phyloP scores from a whole-genome alignment of 768 basidiomycete genomes.

The Pulveroboletus sp. region DNA sequence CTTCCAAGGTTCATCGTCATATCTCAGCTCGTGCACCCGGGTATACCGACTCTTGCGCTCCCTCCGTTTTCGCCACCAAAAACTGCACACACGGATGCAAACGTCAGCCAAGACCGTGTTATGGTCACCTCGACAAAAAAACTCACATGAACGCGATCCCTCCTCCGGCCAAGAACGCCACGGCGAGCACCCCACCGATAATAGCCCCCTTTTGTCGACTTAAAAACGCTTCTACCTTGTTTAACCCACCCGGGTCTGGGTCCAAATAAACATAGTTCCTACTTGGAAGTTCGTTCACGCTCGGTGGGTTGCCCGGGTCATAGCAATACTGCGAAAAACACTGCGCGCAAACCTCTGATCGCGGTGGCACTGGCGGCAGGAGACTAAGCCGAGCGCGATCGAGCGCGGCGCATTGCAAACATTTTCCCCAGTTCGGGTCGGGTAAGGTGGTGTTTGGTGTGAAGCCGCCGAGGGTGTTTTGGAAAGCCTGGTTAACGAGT shows the following conservation, averaged over 20 bases:
- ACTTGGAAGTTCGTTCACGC: constrained; percentile 30
- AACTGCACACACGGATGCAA: constrained; percentile 40
- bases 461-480: constrained; percentile 55
- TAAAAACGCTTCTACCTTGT: constrained; percentile 42
- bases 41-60: constrained; percentile 20
- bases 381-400: constrained; percentile 49
- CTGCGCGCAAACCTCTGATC: constrained; percentile 47
- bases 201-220: constrained; percentile 41
- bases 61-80: constrained; percentile 26
- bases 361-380: constrained; percentile 27
- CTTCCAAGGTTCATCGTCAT: constrained; percentile 30
- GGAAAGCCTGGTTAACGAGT: constrained; percentile 68
- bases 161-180: constrained; percentile 36
- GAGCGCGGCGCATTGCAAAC: no score
- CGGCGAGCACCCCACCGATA: constrained; percentile 44
- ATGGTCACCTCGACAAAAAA: background rate
- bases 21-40: constrained; percentile 25
- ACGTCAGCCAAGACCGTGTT: no score
- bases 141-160: constrained; percentile 35
- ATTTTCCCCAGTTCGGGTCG: constrained; percentile 51
- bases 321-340: constrained; percentile 62
- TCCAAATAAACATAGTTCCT: constrained; percentile 45
- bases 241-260: constrained; percentile 51
- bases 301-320: constrained; percentile 59
- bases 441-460: constrained; percentile 51